Evolutionary conservation across 306 rosid species (phyloP), one percentile per base, ranked within the genome.

Genomic region (Rosa lucieae): DNA sequence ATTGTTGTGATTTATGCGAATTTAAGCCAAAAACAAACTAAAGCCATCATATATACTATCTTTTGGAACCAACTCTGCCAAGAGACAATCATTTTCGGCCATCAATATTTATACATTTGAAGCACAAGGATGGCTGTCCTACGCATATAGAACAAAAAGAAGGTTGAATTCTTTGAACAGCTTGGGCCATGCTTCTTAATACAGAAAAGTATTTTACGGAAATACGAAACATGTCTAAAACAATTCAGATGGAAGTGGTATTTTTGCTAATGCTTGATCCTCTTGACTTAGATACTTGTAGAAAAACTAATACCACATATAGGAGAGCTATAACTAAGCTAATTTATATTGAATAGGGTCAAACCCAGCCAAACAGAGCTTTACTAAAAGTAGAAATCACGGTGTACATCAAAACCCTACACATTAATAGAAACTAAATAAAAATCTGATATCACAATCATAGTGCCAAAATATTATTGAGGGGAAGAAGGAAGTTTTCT

Each of bases 11-110:
- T 32, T 3, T 48, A 5, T 73, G 39, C 46, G 1, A 39, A 56
- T 74, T 35, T 55, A n/a, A 52, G 21, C 68, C 40, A 73, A 52
- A 58, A 52, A 59, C 40, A 21, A 73, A 55, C 29, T 37, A 53
- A 21, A 53, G 11, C 75, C 51, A 53, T 51, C 37, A 29, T 29
- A 29, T 29, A 42, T 40, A 13, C 26, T 6, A 3, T 43, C 5
- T 42, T 74, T 56, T n/a, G 32, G 20, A 62, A 74, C 62, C 3
- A 55, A 37, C 52, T 59, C 32, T n/a, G 21, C 40, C 13, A n/a
- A 43, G 73, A 43, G 73, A n/a, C 29, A 43, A 44, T 20, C 35
- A n/a, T 42, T 51, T 12, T 21, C n/a, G 67, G 44, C 66, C 67
- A n/a, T 12, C 11, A 29, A 61, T 29, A 44, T 61, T 20, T 61